Evolutionary conservation across 176 grass and related monocot genomes (phyloP), one percentile per base, ranked within the genome.

Genomic region (Metroxylon sagu): DNA sequence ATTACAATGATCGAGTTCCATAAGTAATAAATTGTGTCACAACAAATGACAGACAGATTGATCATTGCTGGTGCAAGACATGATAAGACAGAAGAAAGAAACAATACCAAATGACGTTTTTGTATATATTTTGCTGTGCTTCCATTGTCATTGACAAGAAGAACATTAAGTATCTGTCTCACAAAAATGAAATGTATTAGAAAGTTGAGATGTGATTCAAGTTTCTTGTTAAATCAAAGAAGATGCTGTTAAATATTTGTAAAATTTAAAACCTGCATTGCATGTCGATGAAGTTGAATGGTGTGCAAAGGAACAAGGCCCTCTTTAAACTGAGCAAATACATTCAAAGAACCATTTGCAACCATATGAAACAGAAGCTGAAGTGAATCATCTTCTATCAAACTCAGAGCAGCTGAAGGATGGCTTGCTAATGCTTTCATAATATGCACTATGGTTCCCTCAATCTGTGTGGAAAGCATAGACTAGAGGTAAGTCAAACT

Each of bases 221-320:
- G 66, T 18, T 39, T 29, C 29, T 62, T 27, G 19, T 50, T 3
- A 67, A 52, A 26, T 18, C 17, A 48, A 39, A 29, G 43, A 60
- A 35, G 18, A 14, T 31, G 21, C 10, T 28, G n/a, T 61, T 18
- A 43, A 14, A 43, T 43, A 43, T 43, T 7, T 2, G 18, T 30
- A 19, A 62, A 29, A 68, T 43, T 23, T 50, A 60, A 65, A 74
- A 91, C 93, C 87, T 98, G 94, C 94, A 99, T 99, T 0, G 85
- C 94, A 74, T 99, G 94, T 53, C 94, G 94, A 80, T 99, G 87
- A 67, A 99, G 88, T 76, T 99, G 94, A 75, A 99, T 91, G 59
- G 88, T 89, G 75, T 99, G 94, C 66, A 99, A 68, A 61, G 85
- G 82, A 69, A 93, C 59, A 65, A 89, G 82, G 54, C 94, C 94